These are phyloP conservation scores for Mycosarcoma mackinlayi DNA, from an alignment of 1,284 basidiomycete genomes.

Conservation along the genomic window DNA sequence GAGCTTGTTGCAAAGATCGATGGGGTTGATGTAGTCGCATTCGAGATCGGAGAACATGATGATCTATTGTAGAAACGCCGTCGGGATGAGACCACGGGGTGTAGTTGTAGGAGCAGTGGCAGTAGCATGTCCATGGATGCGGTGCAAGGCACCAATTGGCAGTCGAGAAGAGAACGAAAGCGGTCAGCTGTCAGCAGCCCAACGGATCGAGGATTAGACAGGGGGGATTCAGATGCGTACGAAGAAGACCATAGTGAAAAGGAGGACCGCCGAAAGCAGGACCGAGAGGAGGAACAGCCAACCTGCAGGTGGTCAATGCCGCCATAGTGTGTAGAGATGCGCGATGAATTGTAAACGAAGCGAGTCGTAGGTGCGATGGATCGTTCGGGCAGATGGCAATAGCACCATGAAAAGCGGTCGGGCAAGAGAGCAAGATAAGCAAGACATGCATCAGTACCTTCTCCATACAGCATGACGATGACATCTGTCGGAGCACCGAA, in stretches of 20 bases:
- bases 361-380: background rate
- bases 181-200: conserved; percentile 4
- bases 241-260: conserved; percentile 68
- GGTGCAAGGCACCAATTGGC: background rate
- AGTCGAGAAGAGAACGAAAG: background rate
- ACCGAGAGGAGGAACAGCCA: conserved; percentile 67
- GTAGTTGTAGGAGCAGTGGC: background rate
- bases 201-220: background rate
- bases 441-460: background rate
- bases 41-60: conserved; percentile 84
- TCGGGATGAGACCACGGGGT: too few relatives aligned
- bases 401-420: too few relatives aligned
- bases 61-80: conserved; percentile 79
- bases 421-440: background rate
- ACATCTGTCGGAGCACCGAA: background rate
- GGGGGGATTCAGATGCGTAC: conserved; percentile 37
- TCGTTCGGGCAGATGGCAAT: too few relatives aligned
- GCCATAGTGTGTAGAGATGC: background rate
- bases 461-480: background rate
- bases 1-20: conserved; percentile 99
- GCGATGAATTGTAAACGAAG: too few relatives aligned
- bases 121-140: background rate
- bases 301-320: conserved; percentile 27
- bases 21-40: conserved; percentile 95
- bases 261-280: conserved; percentile 64